Percentiles rank a stretch among this genome's conserved stretches.
Evolutionary conservation across 1,284 basidiomycete species (phyloP).

Genomic region (Clitocybe nebularis): DNA sequence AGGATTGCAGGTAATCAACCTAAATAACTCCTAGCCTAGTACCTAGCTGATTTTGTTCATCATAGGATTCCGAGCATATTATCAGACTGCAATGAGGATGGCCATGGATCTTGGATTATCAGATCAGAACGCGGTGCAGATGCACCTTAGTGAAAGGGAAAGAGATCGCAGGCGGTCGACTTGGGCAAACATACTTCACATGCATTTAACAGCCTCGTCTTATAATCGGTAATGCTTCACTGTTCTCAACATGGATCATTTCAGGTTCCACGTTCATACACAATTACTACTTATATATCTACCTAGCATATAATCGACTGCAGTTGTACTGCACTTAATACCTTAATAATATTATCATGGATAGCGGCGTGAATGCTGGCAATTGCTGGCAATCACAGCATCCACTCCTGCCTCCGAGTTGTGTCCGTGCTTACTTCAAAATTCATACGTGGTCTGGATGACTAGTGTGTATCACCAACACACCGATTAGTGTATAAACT

Average conservation of each 20-base stretch:
- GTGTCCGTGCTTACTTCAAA: not conserved
- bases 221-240: conserved; percentile 22
- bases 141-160: conserved; percentile 47
- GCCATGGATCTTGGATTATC: conserved; percentile 68
- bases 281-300: conserved; percentile 13
- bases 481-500: not conserved
- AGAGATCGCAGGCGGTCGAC: conserved; percentile 47
- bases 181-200: conserved; percentile 47
- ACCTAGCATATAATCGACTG: conserved; percentile 18
- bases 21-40: not conserved
- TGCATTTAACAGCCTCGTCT: conserved; percentile 44
- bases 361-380: too few relatives aligned
- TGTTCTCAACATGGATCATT: conserved; percentile 12
- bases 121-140: conserved; percentile 44
- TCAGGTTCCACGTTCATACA: conserved; percentile 10
- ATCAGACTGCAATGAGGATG: conserved; percentile 62
- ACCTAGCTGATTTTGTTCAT: conserved; percentile 15
- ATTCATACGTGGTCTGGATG: too few relatives aligned
- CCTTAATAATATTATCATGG: too few relatives aligned
- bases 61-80: conserved; percentile 42
- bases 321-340: conserved; percentile 20
- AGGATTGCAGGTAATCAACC: conserved; percentile 42
- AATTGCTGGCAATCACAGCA: not conserved
- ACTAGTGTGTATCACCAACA: not conserved
- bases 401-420: not conserved